These are phyloP conservation scores for Marasmius fiardii DNA, from an alignment of 1,284 basidiomycete species.

Conservation along the genomic window DNA sequence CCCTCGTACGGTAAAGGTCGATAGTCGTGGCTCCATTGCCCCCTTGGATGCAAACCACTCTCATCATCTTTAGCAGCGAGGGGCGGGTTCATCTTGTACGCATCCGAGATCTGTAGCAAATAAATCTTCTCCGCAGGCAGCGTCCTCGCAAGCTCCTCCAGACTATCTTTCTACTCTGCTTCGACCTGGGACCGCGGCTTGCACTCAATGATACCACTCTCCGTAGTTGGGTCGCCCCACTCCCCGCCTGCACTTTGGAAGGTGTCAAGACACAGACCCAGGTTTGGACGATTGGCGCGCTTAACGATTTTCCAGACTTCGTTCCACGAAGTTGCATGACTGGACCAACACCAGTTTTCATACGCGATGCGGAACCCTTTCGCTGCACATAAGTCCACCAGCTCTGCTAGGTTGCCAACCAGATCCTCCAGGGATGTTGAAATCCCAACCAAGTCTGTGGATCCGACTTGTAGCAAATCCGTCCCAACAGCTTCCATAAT, in stretches of 20 bases:
- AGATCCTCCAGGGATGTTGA: neutral
- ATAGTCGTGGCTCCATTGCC: conserved; percentile 2
- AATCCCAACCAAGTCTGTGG: neutral
- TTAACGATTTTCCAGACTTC: neutral
- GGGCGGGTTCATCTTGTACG: conserved; percentile 1
- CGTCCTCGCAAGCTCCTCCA: conserved; percentile 1
- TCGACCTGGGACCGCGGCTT: neutral
- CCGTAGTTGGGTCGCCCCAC: conserved; percentile 3
- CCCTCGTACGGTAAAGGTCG: conserved; percentile 3
- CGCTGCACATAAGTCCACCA: neutral
- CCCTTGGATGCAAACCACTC: neutral
- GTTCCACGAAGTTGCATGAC: neutral
- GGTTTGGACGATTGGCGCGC: neutral
- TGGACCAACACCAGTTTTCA: conserved; percentile 1
- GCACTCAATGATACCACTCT: conserved; percentile 4
- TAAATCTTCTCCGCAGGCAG: conserved; percentile 5
- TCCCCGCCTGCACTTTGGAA: neutral
- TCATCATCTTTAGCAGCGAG: neutral
- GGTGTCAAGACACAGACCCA: neutral
- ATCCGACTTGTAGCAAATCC: neutral
- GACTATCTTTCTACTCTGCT: neutral
- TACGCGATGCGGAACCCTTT: neutral
- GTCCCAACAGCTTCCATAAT: conserved; percentile 1
- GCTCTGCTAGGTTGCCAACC: neutral
- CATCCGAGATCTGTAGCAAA: conserved; percentile 7